Evolutionary conservation across 345 rosid species (phyloP).

Genomic region (Camelina sativa): DNA sequence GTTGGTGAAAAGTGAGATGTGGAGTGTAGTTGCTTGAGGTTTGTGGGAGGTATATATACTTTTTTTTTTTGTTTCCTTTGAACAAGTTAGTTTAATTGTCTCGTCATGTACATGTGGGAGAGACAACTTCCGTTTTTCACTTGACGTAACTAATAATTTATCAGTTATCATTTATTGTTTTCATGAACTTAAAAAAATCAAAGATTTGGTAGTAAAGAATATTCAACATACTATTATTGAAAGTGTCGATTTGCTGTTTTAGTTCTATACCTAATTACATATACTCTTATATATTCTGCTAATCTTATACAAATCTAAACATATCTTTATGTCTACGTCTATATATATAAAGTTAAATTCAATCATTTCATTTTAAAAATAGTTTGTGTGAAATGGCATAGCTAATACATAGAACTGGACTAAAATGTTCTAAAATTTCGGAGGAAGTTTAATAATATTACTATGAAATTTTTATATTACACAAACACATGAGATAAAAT

Average conservation of each 20-base stretch:
- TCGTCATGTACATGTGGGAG: conserved; percentile 34
- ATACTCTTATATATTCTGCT: not conserved
- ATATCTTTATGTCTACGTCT: not conserved
- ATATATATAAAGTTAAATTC: not conserved
- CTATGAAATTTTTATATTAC: too few species aligned
- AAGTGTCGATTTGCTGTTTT: not conserved
- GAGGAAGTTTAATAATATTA: too few species aligned
- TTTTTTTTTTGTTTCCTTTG: not conserved
- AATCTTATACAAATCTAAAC: conserved; percentile 11
- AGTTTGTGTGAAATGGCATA: not conserved
- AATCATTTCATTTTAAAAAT: not conserved
- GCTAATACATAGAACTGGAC: not conserved
- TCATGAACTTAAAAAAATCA: conserved; percentile 3
- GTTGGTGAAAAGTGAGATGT: conserved; percentile 33
- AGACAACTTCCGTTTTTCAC: conserved; percentile 37
- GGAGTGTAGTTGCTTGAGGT: conserved; percentile 31
- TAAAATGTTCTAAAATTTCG: not conserved
- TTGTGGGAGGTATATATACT: conserved; percentile 28
- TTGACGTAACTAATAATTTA: conserved; percentile 21
- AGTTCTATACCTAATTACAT: not conserved
- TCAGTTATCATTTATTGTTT: conserved; percentile 15
- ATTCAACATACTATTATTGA: conserved; percentile 5
- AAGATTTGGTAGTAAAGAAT: conserved; percentile 18
- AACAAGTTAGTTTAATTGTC: not conserved
- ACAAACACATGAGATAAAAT: not conserved